Evolutionary conservation across 2,329 filamentous ascomycete species (phyloP).

Genomic region (Apiospora marii): DNA sequence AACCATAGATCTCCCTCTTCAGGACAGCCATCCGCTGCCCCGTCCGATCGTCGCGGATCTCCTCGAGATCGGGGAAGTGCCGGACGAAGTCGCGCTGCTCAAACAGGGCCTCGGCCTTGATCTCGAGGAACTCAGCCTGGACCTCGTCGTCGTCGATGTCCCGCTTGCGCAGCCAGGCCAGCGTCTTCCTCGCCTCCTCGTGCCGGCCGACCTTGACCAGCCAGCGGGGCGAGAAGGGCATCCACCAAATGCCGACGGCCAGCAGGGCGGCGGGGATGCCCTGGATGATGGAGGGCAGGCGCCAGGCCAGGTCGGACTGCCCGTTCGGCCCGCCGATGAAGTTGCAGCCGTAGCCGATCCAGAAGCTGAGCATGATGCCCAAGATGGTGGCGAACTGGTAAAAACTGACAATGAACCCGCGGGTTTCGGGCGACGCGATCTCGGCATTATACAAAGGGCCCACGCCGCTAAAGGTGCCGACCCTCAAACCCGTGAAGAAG

Average conservation of each 20-base stretch:
- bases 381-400: conserved; percentile 39
- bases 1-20: conserved; percentile 56
- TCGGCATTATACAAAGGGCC: conserved; percentile 37
- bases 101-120: conserved; percentile 61
- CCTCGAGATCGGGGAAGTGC: conserved; percentile 31
- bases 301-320: conserved; percentile 40
- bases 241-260: conserved; percentile 44
- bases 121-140: conserved; percentile 57
- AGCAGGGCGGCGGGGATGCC: conserved; percentile 38
- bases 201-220: conserved; percentile 55
- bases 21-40: conserved; percentile 44
- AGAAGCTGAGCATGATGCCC: conserved; percentile 40
- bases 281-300: conserved; percentile 43
- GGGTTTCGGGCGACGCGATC: conserved; percentile 34
- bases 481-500: conserved; percentile 61
- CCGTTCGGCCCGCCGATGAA: conserved; percentile 37
- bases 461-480: conserved; percentile 46
- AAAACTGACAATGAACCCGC: conserved; percentile 32
- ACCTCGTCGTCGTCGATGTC: conserved; percentile 57
- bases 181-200: conserved; percentile 55
- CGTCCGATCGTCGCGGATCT: conserved; percentile 47
- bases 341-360: conserved; percentile 42
- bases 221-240: conserved; percentile 65
- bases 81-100: conserved; percentile 51
- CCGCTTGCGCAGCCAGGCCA: conserved; percentile 57